Conservation (phyloP, 148 eudicot species). For the Euryodendron excelsum region DNA sequence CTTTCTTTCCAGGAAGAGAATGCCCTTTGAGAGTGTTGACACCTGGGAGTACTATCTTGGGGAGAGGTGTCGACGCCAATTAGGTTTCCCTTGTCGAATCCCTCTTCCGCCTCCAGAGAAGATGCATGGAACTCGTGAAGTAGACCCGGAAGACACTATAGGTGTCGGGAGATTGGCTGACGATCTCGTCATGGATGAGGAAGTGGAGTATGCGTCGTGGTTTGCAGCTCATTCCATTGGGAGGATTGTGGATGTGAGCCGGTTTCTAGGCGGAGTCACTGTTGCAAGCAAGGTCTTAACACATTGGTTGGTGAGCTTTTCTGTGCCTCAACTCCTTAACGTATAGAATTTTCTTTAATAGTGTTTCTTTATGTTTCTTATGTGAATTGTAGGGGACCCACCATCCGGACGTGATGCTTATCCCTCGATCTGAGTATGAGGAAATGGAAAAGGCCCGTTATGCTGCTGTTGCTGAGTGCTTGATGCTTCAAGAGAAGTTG, state of each 20-base stretch:
- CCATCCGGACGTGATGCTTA: not conserved
- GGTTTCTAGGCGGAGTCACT: not conserved
- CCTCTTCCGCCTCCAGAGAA: not conserved
- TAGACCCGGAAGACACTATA: not conserved
- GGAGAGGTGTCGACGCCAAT: not conserved
- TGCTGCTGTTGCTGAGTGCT: not conserved
- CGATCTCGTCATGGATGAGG: not conserved
- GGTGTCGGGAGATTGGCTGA: not conserved
- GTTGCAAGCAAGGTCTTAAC: not conserved
- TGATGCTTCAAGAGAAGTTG: not conserved
- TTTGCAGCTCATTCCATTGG: not conserved
- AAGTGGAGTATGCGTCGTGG: not conserved
- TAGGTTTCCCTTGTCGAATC: not conserved
- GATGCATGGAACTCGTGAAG: not conserved
- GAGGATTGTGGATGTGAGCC: not conserved
- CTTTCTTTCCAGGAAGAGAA: not conserved
- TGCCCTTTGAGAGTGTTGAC: not conserved
- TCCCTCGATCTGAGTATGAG: not conserved
- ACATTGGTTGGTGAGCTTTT: not conserved
- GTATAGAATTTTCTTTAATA: too few relatives aligned
- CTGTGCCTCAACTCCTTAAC: not conserved
- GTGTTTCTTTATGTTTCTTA: not conserved
- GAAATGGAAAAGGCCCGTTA: not conserved
- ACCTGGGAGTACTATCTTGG: not conserved
- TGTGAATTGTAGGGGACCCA: not conserved